Evolutionary conservation across 495 filamentous ascomycete genomes (phyloP).

Genomic region (Penicillium crystallinum): DNA sequence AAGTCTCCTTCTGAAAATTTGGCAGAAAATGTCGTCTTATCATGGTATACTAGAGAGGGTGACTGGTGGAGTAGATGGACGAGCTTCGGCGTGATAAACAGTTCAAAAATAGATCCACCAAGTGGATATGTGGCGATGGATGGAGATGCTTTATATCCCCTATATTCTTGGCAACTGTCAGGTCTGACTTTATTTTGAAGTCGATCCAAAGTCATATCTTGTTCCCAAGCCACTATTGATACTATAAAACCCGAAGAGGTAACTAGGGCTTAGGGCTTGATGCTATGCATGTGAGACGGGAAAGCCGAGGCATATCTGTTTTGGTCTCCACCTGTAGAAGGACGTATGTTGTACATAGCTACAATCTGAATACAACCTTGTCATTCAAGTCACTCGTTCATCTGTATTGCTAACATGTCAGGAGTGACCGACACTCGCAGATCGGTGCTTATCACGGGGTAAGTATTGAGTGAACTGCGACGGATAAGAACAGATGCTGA

Average conservation of each 20-base stretch:
- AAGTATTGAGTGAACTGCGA: constrained; percentile 8
- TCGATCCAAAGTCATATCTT: neutral
- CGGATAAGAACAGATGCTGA: neutral
- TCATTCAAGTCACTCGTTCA: neutral
- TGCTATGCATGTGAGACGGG: neutral
- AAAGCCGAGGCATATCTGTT: neutral
- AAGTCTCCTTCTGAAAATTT: no score
- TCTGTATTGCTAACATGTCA: constrained; percentile 12
- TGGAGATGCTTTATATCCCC: neutral
- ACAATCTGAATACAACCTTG: neutral
- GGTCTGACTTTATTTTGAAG: neutral
- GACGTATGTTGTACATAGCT: neutral
- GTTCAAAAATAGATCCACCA: neutral
- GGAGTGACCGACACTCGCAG: constrained; percentile 29
- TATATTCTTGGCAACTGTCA: neutral
- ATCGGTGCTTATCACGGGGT: constrained; percentile 47
- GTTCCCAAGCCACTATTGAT: neutral
- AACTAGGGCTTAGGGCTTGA: constrained; percentile 1
- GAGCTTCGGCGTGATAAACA: neutral
- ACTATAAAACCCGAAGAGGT: neutral
- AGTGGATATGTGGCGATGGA: neutral
- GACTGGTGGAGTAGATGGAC: neutral
- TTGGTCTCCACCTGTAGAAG: neutral
- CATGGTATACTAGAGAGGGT: no score
- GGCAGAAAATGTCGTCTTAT: no score